Evolutionary conservation across 2,329 filamentous ascomycete species (phyloP).

Genomic region (Cladorrhinum sp.): DNA sequence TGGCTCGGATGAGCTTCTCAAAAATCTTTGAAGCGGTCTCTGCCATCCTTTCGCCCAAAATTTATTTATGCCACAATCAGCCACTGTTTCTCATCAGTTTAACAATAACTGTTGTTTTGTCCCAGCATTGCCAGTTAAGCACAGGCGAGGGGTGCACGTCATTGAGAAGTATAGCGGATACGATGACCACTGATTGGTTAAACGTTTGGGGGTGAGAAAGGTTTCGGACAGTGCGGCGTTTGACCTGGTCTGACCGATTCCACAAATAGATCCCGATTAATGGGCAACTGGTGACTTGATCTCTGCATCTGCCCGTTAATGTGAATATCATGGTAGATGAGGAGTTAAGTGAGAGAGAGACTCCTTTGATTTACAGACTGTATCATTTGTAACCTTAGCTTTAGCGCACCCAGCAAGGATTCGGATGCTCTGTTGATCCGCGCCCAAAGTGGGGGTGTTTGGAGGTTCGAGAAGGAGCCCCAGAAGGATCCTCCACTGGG

Average conservation of each 20-base stretch:
- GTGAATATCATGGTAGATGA: no score
- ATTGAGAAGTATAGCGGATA: background rate
- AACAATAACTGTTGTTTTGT: background rate
- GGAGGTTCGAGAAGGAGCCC: background rate
- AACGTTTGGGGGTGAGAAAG: background rate
- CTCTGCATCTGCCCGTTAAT: background rate
- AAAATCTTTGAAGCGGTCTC: no score
- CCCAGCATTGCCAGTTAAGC: background rate
- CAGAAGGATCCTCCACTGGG: conserved; percentile 2
- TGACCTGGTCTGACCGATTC: background rate
- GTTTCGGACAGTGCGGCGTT: background rate
- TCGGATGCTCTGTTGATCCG: conserved; percentile 9
- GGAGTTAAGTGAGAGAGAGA: no score
- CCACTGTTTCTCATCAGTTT: background rate
- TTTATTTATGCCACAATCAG: background rate
- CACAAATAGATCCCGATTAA: background rate
- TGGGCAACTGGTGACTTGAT: background rate
- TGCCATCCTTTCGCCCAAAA: no score
- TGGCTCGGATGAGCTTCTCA: background rate
- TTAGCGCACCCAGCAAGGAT: background rate
- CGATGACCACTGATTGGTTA: background rate
- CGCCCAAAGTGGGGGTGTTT: background rate
- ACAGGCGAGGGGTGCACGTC: background rate
- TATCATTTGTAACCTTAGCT: no score
- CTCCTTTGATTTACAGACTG: no score